Evolutionary conservation across 106 monocot genomes (phyloP).

Genomic region (Dioscorea alata): DNA sequence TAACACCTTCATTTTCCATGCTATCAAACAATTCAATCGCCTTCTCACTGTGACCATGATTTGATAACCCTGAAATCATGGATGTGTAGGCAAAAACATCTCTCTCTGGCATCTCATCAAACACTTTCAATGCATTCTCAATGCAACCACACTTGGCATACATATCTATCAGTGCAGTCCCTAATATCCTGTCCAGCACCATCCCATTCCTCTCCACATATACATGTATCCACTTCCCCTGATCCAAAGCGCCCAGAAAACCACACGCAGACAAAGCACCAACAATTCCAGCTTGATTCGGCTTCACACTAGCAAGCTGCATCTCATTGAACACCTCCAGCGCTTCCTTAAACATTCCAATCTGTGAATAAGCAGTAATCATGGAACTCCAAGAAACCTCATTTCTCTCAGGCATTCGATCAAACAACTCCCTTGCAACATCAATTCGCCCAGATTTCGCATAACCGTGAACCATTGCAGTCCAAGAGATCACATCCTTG

Average conservation of each 20-base stretch:
- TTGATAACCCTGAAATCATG: slow-evolving; percentile 80
- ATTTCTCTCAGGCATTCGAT: slow-evolving; percentile 42
- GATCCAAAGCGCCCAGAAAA: slow-evolving; percentile 47
- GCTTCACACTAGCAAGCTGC: slow-evolving; percentile 26
- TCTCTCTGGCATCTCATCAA: slow-evolving; percentile 41
- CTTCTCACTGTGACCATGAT: slow-evolving; percentile 41
- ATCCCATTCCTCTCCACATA: slow-evolving; percentile 22
- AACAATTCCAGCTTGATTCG: slow-evolving; percentile 49
- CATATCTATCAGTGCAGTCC: slow-evolving; percentile 61
- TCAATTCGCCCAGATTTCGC: slow-evolving; percentile 18
- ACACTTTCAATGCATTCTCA: slow-evolving; percentile 37
- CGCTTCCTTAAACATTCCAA: slow-evolving; percentile 38
- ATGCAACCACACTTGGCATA: slow-evolving; percentile 57
- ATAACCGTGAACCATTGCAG: slow-evolving; percentile 50
- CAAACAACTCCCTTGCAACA: slow-evolving; percentile 29
- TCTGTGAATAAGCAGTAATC: slow-evolving; percentile 34
- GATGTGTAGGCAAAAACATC: slow-evolving; percentile 81
- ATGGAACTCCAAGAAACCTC: slow-evolving; percentile 54
- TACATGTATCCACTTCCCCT: slow-evolving; percentile 54
- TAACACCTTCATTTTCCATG: slow-evolving; percentile 58
- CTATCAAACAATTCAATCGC: slow-evolving; percentile 45
- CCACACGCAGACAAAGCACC: slow-evolving; percentile 44
- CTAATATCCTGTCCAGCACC: slow-evolving; percentile 34
- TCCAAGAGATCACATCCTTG: slow-evolving; percentile 45
- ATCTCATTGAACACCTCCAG: slow-evolving; percentile 44